Evolutionary conservation across 1,284 basidiomycete species (phyloP), one percentile per base, ranked within the genome.

Genomic region (Cryptococcus depauperatus): DNA sequence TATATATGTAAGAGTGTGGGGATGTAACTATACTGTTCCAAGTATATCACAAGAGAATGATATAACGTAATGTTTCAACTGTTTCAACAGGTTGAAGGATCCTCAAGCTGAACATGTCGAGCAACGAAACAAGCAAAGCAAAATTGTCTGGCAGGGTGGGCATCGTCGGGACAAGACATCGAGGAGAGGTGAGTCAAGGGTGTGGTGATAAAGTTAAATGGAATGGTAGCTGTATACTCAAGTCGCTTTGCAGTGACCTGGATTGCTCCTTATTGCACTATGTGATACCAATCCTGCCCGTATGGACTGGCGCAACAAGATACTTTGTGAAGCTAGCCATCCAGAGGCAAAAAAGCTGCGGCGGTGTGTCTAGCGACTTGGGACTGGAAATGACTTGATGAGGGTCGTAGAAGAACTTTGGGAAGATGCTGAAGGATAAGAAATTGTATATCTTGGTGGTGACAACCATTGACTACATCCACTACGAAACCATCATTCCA

Each of bases 391-490:
- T 16, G 13, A 32, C 46, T 44, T 45, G 46, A 48, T 43, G 18
- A 3, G 11, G 28, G 27, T 22, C 18, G 4, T 37, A 66, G 21
- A 71, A 73, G n/a, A 63, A 71, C 28, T 79, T 75, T 59, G 59
- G 60, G 47, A 68, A 70, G 48, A 79, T 78, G 76, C 62, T 79
- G 49, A 59, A 68, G 43, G 70, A 73, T 44, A 74, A 75, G 56
- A 70, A 68, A 33, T 73, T 78, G 23, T 74, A 77, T 53, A 72
- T 72, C 5, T 58, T 77, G 3, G 76, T 79, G 7, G 70, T 79
- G 5, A 78, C 76, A n/a, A 77, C 76, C 37, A 67, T 78, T 25
- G 77, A 79, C 57, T 72, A 74, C 5, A 64, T 74, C 37, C 77
- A 79, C 52, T 73, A 77, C 58, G 37, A 64, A 43, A 78, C 76